Conservation (phyloP, 768 basidiomycete genomes). For the Lanmaoa pseudosensibilis region DNA sequence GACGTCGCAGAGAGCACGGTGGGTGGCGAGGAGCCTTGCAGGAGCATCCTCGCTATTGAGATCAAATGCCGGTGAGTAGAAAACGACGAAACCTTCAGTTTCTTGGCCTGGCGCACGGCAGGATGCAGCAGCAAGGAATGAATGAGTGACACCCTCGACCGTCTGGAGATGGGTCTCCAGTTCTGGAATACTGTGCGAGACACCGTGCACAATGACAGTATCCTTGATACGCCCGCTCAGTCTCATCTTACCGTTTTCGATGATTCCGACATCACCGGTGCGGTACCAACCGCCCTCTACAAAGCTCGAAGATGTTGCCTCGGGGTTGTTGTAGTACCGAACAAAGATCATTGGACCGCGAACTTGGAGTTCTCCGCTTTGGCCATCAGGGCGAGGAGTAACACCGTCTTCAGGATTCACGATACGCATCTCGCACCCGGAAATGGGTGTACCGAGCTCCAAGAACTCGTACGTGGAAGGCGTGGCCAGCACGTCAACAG, state of each 20-base stretch:
- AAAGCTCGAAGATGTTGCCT: constrained; percentile 36
- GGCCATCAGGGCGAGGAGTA: constrained; percentile 19
- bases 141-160: constrained; percentile 34
- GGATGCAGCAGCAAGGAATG: constrained; percentile 36
- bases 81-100: constrained; percentile 42
- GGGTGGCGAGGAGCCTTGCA: constrained; percentile 25
- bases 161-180: constrained; percentile 39
- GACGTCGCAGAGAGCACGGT: constrained; percentile 32
- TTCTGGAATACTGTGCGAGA: constrained; percentile 15
- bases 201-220: background rate
- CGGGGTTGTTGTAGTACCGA: background rate
- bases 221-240: constrained; percentile 2
- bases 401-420: constrained; percentile 31
- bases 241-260: constrained; percentile 35
- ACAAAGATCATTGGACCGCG: constrained; percentile 1
- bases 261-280: constrained; percentile 55
- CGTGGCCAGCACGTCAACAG: constrained; percentile 21
- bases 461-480: constrained; percentile 35
- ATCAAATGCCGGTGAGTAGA: constrained; percentile 33
- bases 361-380: constrained; percentile 2
- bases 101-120: constrained; percentile 37
- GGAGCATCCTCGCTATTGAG: constrained; percentile 27
- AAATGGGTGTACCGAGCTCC: constrained; percentile 34
- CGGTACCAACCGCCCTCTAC: constrained; percentile 54
- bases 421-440: constrained; percentile 38